These are phyloP conservation scores for Kokia cookei DNA, from an alignment of 441 rosid genomes.

Conservation along the genomic window DNA sequence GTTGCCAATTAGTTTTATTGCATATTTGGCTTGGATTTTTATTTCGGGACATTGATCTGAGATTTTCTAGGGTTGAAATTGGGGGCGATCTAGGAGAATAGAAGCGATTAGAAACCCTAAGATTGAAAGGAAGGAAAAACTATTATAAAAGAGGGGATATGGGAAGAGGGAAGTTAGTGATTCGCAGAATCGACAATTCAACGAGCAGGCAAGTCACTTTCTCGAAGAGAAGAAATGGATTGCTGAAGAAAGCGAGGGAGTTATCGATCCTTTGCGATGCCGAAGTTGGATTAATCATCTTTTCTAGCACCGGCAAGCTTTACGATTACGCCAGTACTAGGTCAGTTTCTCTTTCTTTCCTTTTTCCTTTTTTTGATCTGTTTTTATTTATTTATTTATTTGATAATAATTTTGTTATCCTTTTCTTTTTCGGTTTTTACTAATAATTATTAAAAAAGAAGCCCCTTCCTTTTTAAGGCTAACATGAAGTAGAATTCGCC, in stretches of 20 bases:
- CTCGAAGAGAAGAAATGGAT: conserved; percentile 51
- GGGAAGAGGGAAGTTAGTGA: conserved; percentile 60
- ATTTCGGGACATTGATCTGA: neutral
- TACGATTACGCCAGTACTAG: conserved; percentile 50
- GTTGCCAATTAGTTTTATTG: neutral
- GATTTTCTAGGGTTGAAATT: neutral
- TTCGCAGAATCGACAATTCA: conserved; percentile 48
- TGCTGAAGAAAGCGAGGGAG: conserved; percentile 60
- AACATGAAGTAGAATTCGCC: neutral
- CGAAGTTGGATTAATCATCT: conserved; percentile 47
- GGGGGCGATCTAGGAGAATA: conserved; percentile 12
- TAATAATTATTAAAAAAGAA: too few species aligned
- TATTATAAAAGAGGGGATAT: conserved; percentile 6
- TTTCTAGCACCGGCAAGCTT: conserved; percentile 56
- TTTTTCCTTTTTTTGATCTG: neutral
- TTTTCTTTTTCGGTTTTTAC: too few species aligned
- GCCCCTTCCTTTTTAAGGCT: neutral
- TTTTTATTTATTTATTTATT: neutral
- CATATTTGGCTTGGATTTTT: neutral
- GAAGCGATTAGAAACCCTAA: neutral
- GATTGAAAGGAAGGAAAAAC: neutral
- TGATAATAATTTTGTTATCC: neutral
- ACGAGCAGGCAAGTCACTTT: conserved; percentile 59
- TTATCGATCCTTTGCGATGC: conserved; percentile 61
- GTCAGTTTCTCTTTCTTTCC: conserved; percentile 18